Evolutionary conservation across 495 filamentous ascomycete species (phyloP).

Genomic region (Aspergillus sclerotiicarbonarius): DNA sequence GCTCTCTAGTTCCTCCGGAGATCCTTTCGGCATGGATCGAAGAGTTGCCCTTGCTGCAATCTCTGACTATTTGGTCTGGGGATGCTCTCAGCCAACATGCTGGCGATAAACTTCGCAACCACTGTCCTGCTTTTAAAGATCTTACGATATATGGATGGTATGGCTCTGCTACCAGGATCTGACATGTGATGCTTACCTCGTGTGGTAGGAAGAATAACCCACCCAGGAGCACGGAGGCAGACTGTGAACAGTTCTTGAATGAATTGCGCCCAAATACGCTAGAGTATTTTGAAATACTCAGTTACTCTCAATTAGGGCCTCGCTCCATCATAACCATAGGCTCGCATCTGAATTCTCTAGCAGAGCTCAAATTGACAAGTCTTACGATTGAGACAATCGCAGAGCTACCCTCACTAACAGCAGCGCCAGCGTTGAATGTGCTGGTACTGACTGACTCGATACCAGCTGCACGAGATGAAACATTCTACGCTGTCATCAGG

Average conservation of each 20-base stretch:
- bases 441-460: constrained; percentile 50
- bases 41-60: constrained; percentile 41
- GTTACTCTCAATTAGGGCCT: constrained; percentile 46
- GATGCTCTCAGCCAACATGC: constrained; percentile 51
- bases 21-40: constrained; percentile 47
- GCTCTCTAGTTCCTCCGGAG: constrained; percentile 32
- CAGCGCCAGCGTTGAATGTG: constrained; percentile 51
- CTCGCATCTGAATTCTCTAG: constrained; percentile 55
- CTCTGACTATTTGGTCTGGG: constrained; percentile 57
- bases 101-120: constrained; percentile 49
- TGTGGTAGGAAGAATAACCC: constrained; percentile 11
- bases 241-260: constrained; percentile 58
- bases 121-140: constrained; percentile 61
- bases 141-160: constrained; percentile 58
- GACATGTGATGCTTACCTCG: background rate
- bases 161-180: background rate
- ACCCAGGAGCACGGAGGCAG: constrained; percentile 42
- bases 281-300: constrained; percentile 56
- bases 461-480: constrained; percentile 22
- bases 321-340: constrained; percentile 59
- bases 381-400: constrained; percentile 47
- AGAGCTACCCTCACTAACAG: constrained; percentile 35
- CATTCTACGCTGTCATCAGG: constrained; percentile 48
- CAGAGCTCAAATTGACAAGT: constrained; percentile 50
- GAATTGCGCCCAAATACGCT: constrained; percentile 57